These are phyloP conservation scores for Fusarium metavorans DNA, from an alignment of 2,329 filamentous ascomycete species.

Conservation along the genomic window DNA sequence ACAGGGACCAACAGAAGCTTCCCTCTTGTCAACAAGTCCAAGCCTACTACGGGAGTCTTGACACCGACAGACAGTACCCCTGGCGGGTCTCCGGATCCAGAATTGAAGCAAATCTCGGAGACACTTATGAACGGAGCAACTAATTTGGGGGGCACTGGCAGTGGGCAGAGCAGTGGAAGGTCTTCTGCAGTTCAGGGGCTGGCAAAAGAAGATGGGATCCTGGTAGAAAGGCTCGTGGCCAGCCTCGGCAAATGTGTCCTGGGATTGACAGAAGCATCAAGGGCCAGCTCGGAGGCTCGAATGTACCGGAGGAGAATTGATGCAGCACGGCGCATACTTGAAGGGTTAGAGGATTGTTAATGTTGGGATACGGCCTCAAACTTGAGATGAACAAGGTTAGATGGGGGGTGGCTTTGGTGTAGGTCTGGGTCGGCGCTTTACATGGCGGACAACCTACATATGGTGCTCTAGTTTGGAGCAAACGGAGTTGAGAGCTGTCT, in stretches of 20 bases:
- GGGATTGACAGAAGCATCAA: constrained; percentile 66
- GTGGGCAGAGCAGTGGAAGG: constrained; percentile 36
- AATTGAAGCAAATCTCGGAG: constrained; percentile 61
- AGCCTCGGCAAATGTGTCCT: constrained; percentile 71
- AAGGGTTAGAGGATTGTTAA: constrained; percentile 69
- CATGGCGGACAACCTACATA: constrained; percentile 19
- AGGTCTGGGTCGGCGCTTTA: constrained; percentile 31
- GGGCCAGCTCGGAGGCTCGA: constrained; percentile 68
- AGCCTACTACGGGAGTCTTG: constrained; percentile 58
- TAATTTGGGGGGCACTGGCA: constrained; percentile 54
- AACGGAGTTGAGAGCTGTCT: constrained; percentile 39
- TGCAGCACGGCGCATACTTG: constrained; percentile 77
- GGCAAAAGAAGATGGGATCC: constrained; percentile 67
- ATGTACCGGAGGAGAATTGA: constrained; percentile 80
- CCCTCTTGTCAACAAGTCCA: constrained; percentile 67
- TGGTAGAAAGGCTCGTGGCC: constrained; percentile 71
- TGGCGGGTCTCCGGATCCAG: constrained; percentile 62
- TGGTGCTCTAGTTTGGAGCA: constrained; percentile 39
- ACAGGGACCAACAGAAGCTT: constrained; percentile 72
- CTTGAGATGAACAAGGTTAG: constrained; percentile 7
- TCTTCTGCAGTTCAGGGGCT: constrained; percentile 61
- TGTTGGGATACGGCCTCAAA: constrained; percentile 3
- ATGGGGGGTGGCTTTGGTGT: constrained; percentile 16
- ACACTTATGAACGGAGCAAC: constrained; percentile 62
- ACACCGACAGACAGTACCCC: constrained; percentile 53